Conservation (phyloP, 1,139 yeast genomes). For the Candida anutae region DNA sequence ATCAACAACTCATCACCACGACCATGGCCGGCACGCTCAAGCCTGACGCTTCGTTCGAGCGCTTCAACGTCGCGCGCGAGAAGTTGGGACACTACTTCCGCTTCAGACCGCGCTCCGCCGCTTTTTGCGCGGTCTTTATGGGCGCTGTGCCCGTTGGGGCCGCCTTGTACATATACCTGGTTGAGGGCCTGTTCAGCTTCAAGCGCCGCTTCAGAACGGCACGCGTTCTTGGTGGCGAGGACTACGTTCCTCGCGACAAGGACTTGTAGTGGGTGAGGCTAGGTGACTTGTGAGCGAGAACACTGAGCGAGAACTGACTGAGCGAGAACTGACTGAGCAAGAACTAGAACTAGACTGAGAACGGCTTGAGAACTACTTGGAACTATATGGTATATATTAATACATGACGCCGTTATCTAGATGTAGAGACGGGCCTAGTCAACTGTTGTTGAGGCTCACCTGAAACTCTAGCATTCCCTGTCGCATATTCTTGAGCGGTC, state of each 20-base stretch:
- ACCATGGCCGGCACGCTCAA: slow-evolving; percentile 39
- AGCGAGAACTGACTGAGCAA: too few species aligned
- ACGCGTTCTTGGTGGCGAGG: slow-evolving; percentile 28
- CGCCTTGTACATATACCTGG: slow-evolving; percentile 28
- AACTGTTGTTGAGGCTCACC: slow-evolving; percentile 12
- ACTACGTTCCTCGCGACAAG: slow-evolving; percentile 39
- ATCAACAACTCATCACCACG: too few species aligned
- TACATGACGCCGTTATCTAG: too few species aligned
- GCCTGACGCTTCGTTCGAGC: slow-evolving; percentile 38
- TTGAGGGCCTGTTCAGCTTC: slow-evolving; percentile 30
- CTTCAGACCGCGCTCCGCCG: slow-evolving; percentile 33
- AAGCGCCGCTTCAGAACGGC: slow-evolving; percentile 30
- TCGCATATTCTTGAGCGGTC: slow-evolving; percentile 23
- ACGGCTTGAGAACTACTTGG: too few species aligned
- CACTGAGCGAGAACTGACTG: too few species aligned
- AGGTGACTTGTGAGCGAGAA: too few species aligned
- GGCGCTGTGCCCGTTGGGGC: slow-evolving; percentile 33
- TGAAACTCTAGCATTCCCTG: slow-evolving; percentile 33
- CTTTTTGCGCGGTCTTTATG: slow-evolving; percentile 29
- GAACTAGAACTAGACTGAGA: too few species aligned
- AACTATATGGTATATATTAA: too few species aligned
- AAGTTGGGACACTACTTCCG: slow-evolving; percentile 37
- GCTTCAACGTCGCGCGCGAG: slow-evolving; percentile 38
- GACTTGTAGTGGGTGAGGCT: slow-evolving; percentile 24
- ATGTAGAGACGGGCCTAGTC: too few species aligned